These are phyloP conservation scores for Phellopilus nigrolimitatus DNA, from an alignment of 1,284 basidiomycete species.

Conservation along the genomic window DNA sequence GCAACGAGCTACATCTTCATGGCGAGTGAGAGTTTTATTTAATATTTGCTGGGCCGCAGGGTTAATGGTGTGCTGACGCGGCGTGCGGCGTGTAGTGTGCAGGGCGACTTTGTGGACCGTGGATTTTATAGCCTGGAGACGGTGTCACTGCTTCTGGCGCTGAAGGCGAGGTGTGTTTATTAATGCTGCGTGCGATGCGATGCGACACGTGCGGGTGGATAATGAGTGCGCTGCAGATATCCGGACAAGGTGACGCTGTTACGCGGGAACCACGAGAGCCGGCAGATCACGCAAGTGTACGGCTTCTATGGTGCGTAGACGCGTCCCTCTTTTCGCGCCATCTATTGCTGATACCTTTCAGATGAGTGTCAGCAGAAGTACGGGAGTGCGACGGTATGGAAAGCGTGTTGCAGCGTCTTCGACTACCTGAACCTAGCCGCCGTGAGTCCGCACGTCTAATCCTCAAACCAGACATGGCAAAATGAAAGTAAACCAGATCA, in stretches of 20 bases:
- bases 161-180: conserved; percentile 79
- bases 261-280: conserved; percentile 91
- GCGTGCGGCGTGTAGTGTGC: conserved; percentile 21
- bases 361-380: conserved; percentile 98
- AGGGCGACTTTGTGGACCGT: conserved; percentile 98
- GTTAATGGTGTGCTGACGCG: conserved; percentile 18
- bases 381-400: conserved; percentile 91
- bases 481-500: conserved; percentile 65
- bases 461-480: background rate
- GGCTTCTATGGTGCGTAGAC: conserved; percentile 88
- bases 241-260: conserved; percentile 90
- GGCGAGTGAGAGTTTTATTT: conserved; percentile 60
- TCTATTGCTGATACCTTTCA: conserved; percentile 30
- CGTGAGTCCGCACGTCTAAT: conserved; percentile 41
- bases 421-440: conserved; percentile 93
- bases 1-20: conserved; percentile 97
- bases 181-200: background rate
- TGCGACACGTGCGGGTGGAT: no score
- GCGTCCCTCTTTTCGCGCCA: background rate
- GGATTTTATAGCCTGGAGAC: conserved; percentile 98
- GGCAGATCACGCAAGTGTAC: conserved; percentile 97
- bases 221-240: conserved; percentile 50
- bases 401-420: conserved; percentile 92
- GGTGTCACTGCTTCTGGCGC: conserved; percentile 80
- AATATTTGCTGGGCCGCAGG: background rate